A percentile compares a stretch with the other conserved stretches of the same genome.
phyloP scores from a whole-genome alignment of 345 rosid species.

The Lepidium sativum region DNA sequence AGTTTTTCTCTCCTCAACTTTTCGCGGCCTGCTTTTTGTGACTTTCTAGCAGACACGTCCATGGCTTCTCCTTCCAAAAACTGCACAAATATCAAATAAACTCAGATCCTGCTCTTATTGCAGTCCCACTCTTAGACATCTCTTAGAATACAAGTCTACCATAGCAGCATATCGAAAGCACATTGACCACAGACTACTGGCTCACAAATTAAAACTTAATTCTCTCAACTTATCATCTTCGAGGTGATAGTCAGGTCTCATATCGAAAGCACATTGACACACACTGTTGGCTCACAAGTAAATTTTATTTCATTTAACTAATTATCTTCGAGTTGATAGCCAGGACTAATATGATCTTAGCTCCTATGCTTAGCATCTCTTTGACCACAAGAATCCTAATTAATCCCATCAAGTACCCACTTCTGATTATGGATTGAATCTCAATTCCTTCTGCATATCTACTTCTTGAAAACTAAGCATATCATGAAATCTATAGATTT shows the following conservation, averaged over 20 bases:
- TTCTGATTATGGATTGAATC: not conserved
- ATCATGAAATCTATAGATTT: not conserved
- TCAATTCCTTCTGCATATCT: not conserved
- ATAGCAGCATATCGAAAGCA: not conserved
- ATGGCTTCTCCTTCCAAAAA: slow-evolving; percentile 24
- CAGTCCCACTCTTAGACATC: not conserved
- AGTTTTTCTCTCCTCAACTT: slow-evolving; percentile 86
- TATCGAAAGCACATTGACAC: not conserved
- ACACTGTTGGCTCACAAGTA: not conserved
- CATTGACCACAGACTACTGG: not conserved
- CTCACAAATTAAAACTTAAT: not conserved
- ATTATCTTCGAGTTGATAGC: not conserved
- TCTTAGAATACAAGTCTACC: not conserved
- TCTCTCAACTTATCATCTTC: not conserved
- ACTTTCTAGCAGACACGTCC: slow-evolving; percentile 50
- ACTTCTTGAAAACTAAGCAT: not conserved
- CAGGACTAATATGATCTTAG: not conserved
- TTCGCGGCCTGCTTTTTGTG: slow-evolving; percentile 87
- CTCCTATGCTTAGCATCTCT: not conserved
- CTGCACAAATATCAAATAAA: not conserved
- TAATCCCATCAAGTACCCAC: not conserved
- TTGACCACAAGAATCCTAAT: not conserved
- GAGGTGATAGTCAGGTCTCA: not conserved
- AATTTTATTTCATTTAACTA: not conserved
- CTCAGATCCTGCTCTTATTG: not conserved